phyloP scores from a whole-genome alignment of 2,329 filamentous ascomycete genomes.

The Aspergillus awamori region DNA sequence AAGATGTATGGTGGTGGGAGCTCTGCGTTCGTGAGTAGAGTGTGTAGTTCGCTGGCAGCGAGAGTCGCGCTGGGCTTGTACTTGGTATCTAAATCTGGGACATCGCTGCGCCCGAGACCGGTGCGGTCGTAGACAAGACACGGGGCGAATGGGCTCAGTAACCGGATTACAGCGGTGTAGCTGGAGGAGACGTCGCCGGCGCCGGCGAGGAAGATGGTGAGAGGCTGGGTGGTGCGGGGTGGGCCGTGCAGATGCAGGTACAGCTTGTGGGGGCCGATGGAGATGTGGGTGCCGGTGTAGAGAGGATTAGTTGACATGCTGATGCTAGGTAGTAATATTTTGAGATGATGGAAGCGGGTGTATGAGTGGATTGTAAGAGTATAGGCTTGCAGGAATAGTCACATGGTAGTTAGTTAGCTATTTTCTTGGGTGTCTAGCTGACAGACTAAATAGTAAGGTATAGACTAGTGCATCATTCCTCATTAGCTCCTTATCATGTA shows the following conservation, averaged over 20 bases:
- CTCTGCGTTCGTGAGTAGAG: constrained; percentile 27
- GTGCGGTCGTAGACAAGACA: constrained; percentile 43
- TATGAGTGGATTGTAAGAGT: no score
- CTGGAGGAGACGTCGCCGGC: constrained; percentile 40
- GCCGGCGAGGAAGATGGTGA: constrained; percentile 40
- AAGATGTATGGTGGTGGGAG: constrained; percentile 37
- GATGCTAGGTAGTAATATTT: background rate
- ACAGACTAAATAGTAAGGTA: background rate
- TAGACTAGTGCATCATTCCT: background rate
- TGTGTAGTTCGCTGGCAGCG: constrained; percentile 37
- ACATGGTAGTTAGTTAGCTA: background rate
- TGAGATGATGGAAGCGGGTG: background rate
- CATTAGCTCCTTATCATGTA: background rate
- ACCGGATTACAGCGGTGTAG: constrained; percentile 37
- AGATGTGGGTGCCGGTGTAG: background rate
- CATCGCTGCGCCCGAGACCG: constrained; percentile 41
- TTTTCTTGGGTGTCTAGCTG: background rate
- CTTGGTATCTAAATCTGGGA: background rate
- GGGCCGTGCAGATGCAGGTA: background rate
- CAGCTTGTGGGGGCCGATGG: background rate
- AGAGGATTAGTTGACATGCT: background rate
- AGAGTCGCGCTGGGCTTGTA: constrained; percentile 23
- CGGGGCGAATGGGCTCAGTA: constrained; percentile 31
- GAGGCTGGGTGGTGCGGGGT: constrained; percentile 29
- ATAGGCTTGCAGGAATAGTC: background rate